Base-by-base conservation (phyloP, 331 rosid genomes). In the Pyracantha coccinea region DNA sequence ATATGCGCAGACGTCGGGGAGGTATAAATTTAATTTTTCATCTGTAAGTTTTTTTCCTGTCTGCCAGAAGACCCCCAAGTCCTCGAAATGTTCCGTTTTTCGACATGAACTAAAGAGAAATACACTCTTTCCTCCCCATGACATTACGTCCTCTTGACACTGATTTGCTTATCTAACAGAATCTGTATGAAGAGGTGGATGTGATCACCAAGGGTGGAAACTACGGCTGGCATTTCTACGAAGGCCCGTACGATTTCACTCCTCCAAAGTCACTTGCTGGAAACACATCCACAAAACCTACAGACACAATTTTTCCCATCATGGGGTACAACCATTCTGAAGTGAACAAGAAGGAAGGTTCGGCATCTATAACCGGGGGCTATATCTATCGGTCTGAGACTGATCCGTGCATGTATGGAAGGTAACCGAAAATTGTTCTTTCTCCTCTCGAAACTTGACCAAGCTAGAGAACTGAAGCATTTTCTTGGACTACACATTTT, bases 341-440 rank as follows among this genome's bases (percentile, higher is more conserved):
- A 38, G 75, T 91, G 7, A 88, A 85, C 87, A 84, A 83, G 76
- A 86, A 80, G 0, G 87, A 80, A 76, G 96, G 96, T 2, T 91
- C 98, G 2, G 98, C 98, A 15, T 75, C 97, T 5, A 84, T 91
- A 69, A 89, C 82, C 0, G 98, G 97, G 16, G 98, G 98, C 32
- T 93, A 89, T 70, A 76, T 85, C 85, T 91, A 91, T 79, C 92
- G 98, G 31, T 87, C 97, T 23, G 77, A 4, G 74, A 87, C 92
- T 31, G 98, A 93, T 80, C 94, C 98, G 25, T 93, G 98, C 88
- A 84, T 78, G 90, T 84, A 84, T 74, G 98, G 96, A 84, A 89
- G 98, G 98, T 93, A 87, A 66, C 71, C 24, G 15, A 44, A 13
- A 19, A 20, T 9, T 23, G 23, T 61, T 17, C 23, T 13, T 23